Evolutionary conservation across 2,329 filamentous ascomycete species (phyloP).

Genomic region (Aquanectria penicillioides): DNA sequence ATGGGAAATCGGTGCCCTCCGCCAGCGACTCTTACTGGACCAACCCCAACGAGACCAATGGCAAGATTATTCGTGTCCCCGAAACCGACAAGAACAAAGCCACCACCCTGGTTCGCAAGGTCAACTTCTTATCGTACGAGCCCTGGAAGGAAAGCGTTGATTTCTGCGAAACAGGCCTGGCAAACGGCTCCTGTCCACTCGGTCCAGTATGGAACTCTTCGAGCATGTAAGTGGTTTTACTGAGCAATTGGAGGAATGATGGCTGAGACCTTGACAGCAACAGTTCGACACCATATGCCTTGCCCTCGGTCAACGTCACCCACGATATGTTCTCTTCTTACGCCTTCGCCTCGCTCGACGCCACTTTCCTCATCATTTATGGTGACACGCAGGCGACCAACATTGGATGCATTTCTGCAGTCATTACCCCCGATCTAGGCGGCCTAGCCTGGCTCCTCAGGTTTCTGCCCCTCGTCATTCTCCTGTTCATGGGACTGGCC

Average conservation of each 20-base stretch:
- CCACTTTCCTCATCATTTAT: constrained; percentile 78
- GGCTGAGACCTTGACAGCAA: constrained; percentile 17
- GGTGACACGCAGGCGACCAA: constrained; percentile 71
- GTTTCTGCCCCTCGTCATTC: constrained; percentile 80
- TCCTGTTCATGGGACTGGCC: constrained; percentile 82
- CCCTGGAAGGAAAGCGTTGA: constrained; percentile 65
- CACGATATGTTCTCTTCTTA: constrained; percentile 85
- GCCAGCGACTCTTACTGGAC: constrained; percentile 67
- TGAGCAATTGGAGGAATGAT: background rate
- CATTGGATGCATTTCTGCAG: constrained; percentile 84
- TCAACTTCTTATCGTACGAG: constrained; percentile 81
- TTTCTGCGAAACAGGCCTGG: constrained; percentile 73
- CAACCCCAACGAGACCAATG: constrained; percentile 67
- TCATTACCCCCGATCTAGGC: constrained; percentile 85
- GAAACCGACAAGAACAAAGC: constrained; percentile 62
- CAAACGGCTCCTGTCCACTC: constrained; percentile 77
- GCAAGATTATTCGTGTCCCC: constrained; percentile 80
- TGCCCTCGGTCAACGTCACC: constrained; percentile 79
- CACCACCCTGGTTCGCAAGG: constrained; percentile 77
- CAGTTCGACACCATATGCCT: constrained; percentile 51
- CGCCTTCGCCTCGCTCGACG: constrained; percentile 82
- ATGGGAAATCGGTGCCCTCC: constrained; percentile 66
- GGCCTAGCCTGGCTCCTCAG: constrained; percentile 73
- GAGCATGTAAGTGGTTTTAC: constrained; percentile 47
- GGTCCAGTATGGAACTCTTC: constrained; percentile 72